phyloP scores from a whole-genome alignment of 2,329 filamentous ascomycete species.

The Alternaria burnsii region DNA sequence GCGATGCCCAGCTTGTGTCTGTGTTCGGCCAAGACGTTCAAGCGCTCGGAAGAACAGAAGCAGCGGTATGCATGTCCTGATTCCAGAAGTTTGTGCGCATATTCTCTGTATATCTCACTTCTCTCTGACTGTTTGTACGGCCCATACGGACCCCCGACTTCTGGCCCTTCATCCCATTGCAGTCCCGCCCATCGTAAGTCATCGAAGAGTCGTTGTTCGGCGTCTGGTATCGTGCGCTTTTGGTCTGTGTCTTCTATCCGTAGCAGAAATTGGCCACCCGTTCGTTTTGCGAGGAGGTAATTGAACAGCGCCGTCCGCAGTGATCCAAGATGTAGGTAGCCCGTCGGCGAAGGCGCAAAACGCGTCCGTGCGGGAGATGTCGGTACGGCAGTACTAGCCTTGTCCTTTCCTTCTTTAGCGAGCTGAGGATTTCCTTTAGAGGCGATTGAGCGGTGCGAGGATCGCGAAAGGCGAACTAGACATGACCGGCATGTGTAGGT shows the following conservation, averaged over 20 bases:
- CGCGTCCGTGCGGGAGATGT: constrained; percentile 67
- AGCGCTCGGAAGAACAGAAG: constrained; percentile 80
- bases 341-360: constrained; percentile 95
- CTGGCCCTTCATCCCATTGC: constrained; percentile 92
- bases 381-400: constrained; percentile 34
- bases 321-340: constrained; percentile 90
- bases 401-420: constrained; percentile 5
- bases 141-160: constrained; percentile 80
- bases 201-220: constrained; percentile 77
- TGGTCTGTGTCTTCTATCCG: constrained; percentile 96
- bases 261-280: constrained; percentile 87
- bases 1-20: constrained; percentile 67
- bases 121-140: constrained; percentile 91
- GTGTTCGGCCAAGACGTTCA: constrained; percentile 71
- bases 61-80: constrained; percentile 86
- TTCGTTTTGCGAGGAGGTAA: constrained; percentile 86
- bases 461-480: constrained; percentile 29
- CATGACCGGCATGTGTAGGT: constrained; percentile 44
- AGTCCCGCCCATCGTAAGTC: constrained; percentile 91
- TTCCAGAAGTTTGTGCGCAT: constrained; percentile 74
- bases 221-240: constrained; percentile 81
- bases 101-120: constrained; percentile 73
- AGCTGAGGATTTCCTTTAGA: constrained; percentile 7
- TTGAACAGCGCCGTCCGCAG: constrained; percentile 95
- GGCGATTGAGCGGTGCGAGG: constrained; percentile 26